These are phyloP conservation scores for Suaeda aralocaspica DNA, from an alignment of 148 eudicot genomes.

Conservation along the genomic window DNA sequence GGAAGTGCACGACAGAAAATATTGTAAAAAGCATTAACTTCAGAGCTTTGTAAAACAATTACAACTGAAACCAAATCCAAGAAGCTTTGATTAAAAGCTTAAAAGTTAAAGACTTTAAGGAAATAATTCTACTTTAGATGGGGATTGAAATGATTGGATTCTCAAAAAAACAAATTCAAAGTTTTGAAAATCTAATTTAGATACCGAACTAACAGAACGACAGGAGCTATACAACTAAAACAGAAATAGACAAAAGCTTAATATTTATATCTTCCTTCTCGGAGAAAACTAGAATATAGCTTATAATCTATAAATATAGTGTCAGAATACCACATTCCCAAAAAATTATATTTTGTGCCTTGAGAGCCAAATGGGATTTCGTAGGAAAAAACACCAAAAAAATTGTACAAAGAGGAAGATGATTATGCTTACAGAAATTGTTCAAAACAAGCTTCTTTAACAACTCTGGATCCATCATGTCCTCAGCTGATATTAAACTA, in stretches of 20 bases:
- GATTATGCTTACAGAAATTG: slow-evolving; percentile 70
- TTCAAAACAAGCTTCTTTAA: slow-evolving; percentile 82
- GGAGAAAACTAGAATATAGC: background rate
- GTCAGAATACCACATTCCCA: background rate
- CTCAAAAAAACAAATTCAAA: background rate
- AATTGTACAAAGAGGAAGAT: background rate
- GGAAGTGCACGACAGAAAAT: background rate
- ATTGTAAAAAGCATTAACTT: background rate
- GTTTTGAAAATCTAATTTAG: background rate
- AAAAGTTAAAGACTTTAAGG: background rate
- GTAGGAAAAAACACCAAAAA: background rate
- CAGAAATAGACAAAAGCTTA: slow-evolving; percentile 4
- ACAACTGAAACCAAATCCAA: background rate
- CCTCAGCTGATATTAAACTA: slow-evolving; percentile 77
- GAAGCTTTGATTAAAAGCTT: background rate
- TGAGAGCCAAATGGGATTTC: background rate
- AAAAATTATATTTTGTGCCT: background rate
- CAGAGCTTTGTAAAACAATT: background rate
- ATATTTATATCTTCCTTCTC: too few species aligned
- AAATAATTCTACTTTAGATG: background rate
- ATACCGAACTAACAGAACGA: background rate
- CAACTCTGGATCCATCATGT: slow-evolving; percentile 96
- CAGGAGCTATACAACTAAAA: background rate
- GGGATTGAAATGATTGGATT: background rate
- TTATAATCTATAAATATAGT: background rate